Evolutionary conservation across 2,329 filamentous ascomycete genomes (phyloP).

Genomic region (Nannizziopsis arthrosporioides): DNA sequence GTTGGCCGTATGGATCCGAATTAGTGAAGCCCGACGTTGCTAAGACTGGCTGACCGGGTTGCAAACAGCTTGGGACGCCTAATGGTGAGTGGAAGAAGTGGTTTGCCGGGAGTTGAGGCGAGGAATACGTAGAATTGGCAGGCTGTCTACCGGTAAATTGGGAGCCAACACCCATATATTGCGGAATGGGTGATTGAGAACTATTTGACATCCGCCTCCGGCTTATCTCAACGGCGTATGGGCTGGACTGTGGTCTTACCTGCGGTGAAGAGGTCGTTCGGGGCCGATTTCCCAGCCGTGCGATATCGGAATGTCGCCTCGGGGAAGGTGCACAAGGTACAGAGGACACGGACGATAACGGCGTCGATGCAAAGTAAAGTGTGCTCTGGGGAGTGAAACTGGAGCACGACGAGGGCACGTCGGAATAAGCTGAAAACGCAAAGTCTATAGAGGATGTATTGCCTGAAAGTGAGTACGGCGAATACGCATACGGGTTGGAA

Average conservation of each 20-base stretch:
- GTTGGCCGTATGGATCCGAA: neutral
- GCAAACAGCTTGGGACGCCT: neutral
- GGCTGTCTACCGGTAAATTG: neutral
- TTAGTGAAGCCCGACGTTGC: neutral
- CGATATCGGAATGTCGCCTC: constrained; percentile 7
- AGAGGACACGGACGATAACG: constrained; percentile 52
- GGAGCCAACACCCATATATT: neutral
- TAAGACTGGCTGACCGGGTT: neutral
- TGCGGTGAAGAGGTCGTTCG: constrained; percentile 48
- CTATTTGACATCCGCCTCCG: constrained; percentile 4
- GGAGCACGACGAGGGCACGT: constrained; percentile 47
- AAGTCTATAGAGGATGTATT: constrained; percentile 43
- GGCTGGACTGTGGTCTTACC: constrained; percentile 26
- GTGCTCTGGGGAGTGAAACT: constrained; percentile 56
- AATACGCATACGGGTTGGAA: constrained; percentile 55
- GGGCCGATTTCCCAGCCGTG: neutral
- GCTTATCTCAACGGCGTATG: constrained; percentile 6
- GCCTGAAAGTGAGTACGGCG: constrained; percentile 61
- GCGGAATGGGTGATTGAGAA: neutral
- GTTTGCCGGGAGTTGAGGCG: neutral
- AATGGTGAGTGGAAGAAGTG: neutral
- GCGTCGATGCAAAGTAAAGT: constrained; percentile 54
- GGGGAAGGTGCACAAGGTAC: constrained; percentile 18
- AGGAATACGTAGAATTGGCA: neutral
- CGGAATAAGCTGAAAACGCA: constrained; percentile 60